phyloP scores from a whole-genome alignment of 306 rosid species.

The Ormosia semicastrata region DNA sequence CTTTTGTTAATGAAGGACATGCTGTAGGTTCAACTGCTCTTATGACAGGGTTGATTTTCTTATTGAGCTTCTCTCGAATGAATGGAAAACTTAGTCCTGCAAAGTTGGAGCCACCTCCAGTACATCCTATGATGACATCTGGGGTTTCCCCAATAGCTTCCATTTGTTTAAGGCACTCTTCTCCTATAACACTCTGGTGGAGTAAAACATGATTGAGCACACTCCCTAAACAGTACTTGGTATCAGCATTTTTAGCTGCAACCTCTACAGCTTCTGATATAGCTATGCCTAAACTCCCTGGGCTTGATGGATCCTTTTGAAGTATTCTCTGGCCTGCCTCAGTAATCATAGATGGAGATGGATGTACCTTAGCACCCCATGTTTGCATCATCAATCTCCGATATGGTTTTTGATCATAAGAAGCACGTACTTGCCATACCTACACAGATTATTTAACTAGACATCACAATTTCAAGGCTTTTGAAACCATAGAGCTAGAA shows the following conservation, averaged over 20 bases:
- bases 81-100: conserved; percentile 94
- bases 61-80: conserved; percentile 73
- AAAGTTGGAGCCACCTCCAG: conserved; percentile 96
- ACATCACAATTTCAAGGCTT: neutral
- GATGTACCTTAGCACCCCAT: conserved; percentile 95
- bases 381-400: conserved; percentile 95
- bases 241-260: conserved; percentile 70
- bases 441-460: conserved; percentile 18
- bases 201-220: conserved; percentile 92
- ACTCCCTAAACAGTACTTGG: conserved; percentile 89
- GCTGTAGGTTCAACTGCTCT: conserved; percentile 93
- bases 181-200: conserved; percentile 91
- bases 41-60: conserved; percentile 75
- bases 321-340: conserved; percentile 72
- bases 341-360: conserved; percentile 82
- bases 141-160: conserved; percentile 90
- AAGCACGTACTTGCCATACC: conserved; percentile 99
- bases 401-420: conserved; percentile 86
- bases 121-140: conserved; percentile 84
- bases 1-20: conserved; percentile 94
- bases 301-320: conserved; percentile 66
- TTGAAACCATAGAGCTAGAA: neutral
- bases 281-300: conserved; percentile 96
- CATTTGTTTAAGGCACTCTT: conserved; percentile 92
- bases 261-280: conserved; percentile 93